phyloP scores from a whole-genome alignment of 1,139 yeast species.

The Scheffersomyces cryptocercus region DNA sequence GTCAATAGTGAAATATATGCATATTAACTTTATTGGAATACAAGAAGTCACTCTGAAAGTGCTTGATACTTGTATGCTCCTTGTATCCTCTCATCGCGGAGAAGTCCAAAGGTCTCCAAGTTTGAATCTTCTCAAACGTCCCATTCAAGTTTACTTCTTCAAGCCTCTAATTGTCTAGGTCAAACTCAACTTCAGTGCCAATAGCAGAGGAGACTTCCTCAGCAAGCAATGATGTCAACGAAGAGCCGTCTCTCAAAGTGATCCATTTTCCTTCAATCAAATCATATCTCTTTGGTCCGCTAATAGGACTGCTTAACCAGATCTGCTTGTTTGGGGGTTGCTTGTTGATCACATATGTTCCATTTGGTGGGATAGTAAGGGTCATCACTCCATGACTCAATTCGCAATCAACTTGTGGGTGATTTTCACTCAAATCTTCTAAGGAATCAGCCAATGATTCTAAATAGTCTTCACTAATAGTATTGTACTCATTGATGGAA shows the following conservation, averaged over 20 bases:
- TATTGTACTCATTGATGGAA: slow-evolving; percentile 54
- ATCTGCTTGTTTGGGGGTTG: slow-evolving; percentile 94
- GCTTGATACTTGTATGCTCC: too few relatives aligned
- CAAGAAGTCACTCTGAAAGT: too few relatives aligned
- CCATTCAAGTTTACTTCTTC: too few relatives aligned
- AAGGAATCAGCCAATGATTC: slow-evolving; percentile 63
- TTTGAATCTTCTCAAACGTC: too few relatives aligned
- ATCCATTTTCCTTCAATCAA: slow-evolving; percentile 59
- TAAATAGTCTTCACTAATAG: slow-evolving; percentile 59
- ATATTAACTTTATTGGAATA: too few relatives aligned
- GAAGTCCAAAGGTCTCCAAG: too few relatives aligned
- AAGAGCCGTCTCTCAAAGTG: slow-evolving; percentile 56
- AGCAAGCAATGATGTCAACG: slow-evolving; percentile 48
- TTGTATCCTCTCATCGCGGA: too few relatives aligned
- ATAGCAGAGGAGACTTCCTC: slow-evolving; percentile 48
- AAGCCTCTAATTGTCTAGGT: slow-evolving; percentile 16
- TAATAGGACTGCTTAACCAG: slow-evolving; percentile 87
- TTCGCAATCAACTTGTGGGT: slow-evolving; percentile 73
- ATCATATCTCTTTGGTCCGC: slow-evolving; percentile 84
- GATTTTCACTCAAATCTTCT: slow-evolving; percentile 60
- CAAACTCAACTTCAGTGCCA: slow-evolving; percentile 29
- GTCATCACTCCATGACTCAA: slow-evolving; percentile 82
- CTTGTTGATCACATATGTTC: slow-evolving; percentile 85
- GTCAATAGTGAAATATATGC: too few relatives aligned
- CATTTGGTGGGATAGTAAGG: slow-evolving; percentile 61